phyloP scores from a whole-genome alignment of 2,329 filamentous ascomycete genomes.

The Colletotrichum liriopes region DNA sequence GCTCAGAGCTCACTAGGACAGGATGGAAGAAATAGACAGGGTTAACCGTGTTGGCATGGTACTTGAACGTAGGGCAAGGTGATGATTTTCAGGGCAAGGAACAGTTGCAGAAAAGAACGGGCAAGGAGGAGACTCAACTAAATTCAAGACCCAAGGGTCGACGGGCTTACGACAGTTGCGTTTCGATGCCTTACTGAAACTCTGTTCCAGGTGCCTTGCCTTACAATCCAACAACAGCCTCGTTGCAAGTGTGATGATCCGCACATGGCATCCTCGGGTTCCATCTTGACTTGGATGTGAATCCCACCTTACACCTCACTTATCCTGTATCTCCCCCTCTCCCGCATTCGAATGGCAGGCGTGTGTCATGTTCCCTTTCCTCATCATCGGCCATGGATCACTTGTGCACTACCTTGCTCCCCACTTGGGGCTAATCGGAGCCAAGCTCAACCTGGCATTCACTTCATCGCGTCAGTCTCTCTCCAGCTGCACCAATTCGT shows the following conservation, averaged over 20 bases:
- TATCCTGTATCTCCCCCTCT: background rate
- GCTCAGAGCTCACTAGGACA: conserved; percentile 12
- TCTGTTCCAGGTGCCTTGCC: background rate
- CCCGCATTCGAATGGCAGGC: background rate
- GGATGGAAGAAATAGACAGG: conserved; percentile 4
- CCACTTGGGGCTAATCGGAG: background rate
- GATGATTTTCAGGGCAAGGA: conserved; percentile 31
- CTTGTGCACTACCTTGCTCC: conserved; percentile 16
- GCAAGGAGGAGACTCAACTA: background rate
- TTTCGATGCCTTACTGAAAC: background rate
- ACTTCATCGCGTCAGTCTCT: conserved; percentile 21
- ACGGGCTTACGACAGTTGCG: background rate
- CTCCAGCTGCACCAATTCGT: background rate
- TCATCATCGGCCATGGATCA: background rate
- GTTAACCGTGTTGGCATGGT: conserved; percentile 6
- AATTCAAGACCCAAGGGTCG: conserved; percentile 4
- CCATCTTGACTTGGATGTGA: background rate
- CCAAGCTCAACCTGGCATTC: conserved; percentile 20
- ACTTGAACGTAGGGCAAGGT: background rate
- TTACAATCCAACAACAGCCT: background rate
- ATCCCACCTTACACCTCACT: background rate
- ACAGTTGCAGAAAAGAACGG: background rate
- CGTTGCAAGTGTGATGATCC: background rate
- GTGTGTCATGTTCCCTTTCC: background rate
- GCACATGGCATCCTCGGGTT: conserved; percentile 23